Base-by-base conservation (phyloP, 208 protist species). In the Leishmania turanica region DNA sequence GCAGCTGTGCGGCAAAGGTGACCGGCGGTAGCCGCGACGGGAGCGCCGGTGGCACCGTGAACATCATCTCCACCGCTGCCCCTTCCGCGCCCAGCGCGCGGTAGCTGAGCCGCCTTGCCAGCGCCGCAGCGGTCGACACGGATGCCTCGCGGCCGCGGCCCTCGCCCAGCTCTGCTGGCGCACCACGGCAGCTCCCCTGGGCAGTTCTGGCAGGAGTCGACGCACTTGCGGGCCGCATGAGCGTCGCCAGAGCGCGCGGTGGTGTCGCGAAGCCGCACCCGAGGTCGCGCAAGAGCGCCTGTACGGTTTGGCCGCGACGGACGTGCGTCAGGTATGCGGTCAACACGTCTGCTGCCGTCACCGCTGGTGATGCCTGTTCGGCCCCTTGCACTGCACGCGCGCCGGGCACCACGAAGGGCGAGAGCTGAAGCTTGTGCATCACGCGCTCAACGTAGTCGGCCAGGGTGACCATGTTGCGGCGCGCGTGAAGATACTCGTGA, bases 361-460 rank as follows among this genome's bases (percentile, higher is more conserved):
- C 76, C 3, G 83, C 62, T 51, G 58, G 34, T 13, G 64, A 27
- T 68, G 71, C 34, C 9, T 27, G n/a, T 2, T 21, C 56, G 1
- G 58, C 21, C 40, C 69, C 62, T 2, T 24, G 37, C 19, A 24
- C 69, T 42, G 9, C 73, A 66, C 56, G 37, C 15, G 53, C 31
- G 68, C 47, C n/a, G 31, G 73, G 31, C 7, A 27, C 49, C 21
- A 78, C 15, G 31, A 82, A 82, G 9, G 78, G 73, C 5, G 83
- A 82, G n/a, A 62, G 73, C 47, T 86, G 73, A 7, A 96, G 84
- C 83, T 96, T 94, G 9, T 75, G 85, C 34, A 96, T 73, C 27
- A 96, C 85, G 2, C 92, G 90, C 75, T 96, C 89, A 0, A 92
- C 82, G 68, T 87, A 96, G 80, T 92, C 89, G 6, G 86, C 87